phyloP scores from a whole-genome alignment of 164 flowering plant genomes.

The Paratinospora sagittata region DNA sequence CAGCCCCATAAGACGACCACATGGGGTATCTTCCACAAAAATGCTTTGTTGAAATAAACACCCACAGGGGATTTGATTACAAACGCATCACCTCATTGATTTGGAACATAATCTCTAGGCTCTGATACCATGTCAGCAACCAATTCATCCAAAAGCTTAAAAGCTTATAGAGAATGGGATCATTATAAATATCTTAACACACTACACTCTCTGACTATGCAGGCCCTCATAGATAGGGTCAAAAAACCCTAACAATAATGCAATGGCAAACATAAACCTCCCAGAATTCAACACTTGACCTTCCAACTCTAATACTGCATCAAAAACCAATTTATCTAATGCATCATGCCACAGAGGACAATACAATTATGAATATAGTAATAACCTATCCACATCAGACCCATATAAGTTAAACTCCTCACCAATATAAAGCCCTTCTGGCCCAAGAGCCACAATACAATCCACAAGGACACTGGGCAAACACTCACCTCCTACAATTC shows the following conservation, averaged over 20 bases:
- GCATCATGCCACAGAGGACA: too few species aligned
- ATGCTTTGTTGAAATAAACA: not conserved
- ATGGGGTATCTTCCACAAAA: not conserved
- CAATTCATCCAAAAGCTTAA: not conserved
- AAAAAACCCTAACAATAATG: not conserved
- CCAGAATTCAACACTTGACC: not conserved
- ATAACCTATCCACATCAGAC: too few species aligned
- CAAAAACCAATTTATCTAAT: too few species aligned
- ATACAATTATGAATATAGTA: too few species aligned
- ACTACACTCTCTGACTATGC: not conserved
- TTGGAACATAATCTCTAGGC: not conserved
- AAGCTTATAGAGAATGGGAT: not conserved
- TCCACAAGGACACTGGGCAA: too few species aligned
- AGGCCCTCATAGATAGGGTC: not conserved
- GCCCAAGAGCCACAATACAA: too few species aligned
- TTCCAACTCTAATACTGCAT: not conserved
- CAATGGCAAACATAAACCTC: not conserved
- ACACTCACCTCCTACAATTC: too few species aligned
- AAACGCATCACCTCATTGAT: not conserved
- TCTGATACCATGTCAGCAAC: not conserved
- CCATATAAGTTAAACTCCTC: too few species aligned
- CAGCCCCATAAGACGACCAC: not conserved
- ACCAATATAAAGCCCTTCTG: too few species aligned
- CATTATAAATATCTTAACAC: not conserved
- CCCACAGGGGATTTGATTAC: not conserved